phyloP scores from a whole-genome alignment of 768 basidiomycete genomes.

The Boletus reticulatus region DNA sequence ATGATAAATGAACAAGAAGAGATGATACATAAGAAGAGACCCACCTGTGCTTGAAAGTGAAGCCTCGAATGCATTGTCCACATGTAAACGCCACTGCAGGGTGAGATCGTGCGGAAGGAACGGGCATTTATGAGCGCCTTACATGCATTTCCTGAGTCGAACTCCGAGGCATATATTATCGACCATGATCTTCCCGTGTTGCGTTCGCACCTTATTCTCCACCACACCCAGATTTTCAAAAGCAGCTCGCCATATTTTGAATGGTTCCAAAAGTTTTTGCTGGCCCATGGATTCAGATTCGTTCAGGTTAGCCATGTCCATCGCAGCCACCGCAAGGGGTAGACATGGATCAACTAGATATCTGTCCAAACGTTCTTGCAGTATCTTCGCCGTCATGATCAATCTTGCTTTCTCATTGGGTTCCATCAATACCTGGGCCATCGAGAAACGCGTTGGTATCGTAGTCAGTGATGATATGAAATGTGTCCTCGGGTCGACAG shows the following conservation, averaged over 20 bases:
- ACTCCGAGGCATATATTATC: conserved; percentile 5
- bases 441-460: conserved; percentile 19
- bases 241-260: not conserved
- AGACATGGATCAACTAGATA: conserved; percentile 15
- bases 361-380: conserved; percentile 12
- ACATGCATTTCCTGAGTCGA: conserved; percentile 11
- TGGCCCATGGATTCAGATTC: not conserved
- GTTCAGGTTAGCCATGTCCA: not conserved
- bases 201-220: conserved; percentile 8
- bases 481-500: conserved; percentile 17
- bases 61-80: conserved; percentile 20
- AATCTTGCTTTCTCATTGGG: conserved; percentile 8
- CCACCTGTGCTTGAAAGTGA: conserved; percentile 11
- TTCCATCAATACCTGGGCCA: conserved; percentile 9
- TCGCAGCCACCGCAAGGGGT: conserved; percentile 4
- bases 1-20: no score
- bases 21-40: not conserved
- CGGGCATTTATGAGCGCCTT: not conserved
- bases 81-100: no score
- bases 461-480: conserved; percentile 12
- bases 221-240: conserved; percentile 16
- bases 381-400: conserved; percentile 8
- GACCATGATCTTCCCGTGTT: conserved; percentile 5
- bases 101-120: not conserved
- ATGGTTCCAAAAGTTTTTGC: not conserved